phyloP scores from a whole-genome alignment of 345 rosid species.

The thale cress (Arabidopsis thaliana) region DNA sequence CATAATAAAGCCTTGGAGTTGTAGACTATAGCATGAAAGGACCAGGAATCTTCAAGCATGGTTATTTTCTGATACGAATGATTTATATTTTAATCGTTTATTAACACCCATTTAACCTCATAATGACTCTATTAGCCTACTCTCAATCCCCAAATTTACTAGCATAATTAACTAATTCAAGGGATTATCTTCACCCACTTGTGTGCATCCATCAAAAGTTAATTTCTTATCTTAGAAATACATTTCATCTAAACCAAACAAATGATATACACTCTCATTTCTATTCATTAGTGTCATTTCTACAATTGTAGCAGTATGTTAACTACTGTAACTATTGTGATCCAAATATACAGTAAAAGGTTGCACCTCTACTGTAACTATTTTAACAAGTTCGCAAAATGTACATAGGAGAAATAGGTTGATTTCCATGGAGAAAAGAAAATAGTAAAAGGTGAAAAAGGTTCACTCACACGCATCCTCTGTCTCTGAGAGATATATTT shows the following conservation, averaged over 20 bases:
- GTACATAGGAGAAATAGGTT: background rate
- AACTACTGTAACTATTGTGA: too few relatives aligned
- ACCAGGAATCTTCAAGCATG: constrained; percentile 47
- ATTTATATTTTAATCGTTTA: background rate
- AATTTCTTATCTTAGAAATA: background rate
- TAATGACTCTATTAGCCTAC: constrained; percentile 49
- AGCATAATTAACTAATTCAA: background rate
- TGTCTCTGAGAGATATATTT: constrained; percentile 35
- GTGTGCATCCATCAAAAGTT: background rate
- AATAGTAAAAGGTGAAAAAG: constrained; percentile 15
- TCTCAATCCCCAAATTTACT: constrained; percentile 43
- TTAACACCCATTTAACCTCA: constrained; percentile 16
- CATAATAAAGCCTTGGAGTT: constrained; percentile 23
- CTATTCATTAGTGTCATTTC: too few relatives aligned
- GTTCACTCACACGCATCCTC: constrained; percentile 34
- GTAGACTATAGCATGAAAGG: constrained; percentile 28
- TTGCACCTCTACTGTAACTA: too few relatives aligned
- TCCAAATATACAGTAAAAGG: too few relatives aligned
- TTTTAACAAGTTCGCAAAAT: background rate
- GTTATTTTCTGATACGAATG: constrained; percentile 25
- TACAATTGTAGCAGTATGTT: too few relatives aligned
- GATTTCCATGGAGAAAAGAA: background rate
- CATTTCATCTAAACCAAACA: background rate
- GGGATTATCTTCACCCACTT: background rate
- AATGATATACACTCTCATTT: too few relatives aligned